phyloP scores from a whole-genome alignment of 441 rosid genomes.

The Hypseocharis bilobata region DNA sequence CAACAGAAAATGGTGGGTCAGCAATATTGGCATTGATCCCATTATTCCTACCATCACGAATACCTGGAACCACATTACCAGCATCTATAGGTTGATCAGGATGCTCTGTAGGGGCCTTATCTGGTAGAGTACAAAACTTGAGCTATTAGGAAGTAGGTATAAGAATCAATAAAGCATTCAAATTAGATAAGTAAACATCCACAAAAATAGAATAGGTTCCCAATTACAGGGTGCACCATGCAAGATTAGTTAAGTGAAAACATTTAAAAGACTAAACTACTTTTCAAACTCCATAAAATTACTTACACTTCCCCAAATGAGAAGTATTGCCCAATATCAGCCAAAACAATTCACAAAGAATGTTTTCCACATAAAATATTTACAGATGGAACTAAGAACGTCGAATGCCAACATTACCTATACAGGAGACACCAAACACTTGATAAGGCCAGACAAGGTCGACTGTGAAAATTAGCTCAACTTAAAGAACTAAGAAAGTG shows the following conservation, averaged over 20 bases:
- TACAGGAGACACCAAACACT: too few species aligned
- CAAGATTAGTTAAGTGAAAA: too few species aligned
- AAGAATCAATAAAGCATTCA: constrained; percentile 1
- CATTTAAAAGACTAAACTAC: background rate
- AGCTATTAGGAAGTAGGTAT: constrained; percentile 5
- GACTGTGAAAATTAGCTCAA: background rate
- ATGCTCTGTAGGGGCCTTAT: constrained; percentile 21
- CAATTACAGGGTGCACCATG: background rate
- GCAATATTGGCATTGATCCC: constrained; percentile 27
- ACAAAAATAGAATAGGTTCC: too few species aligned
- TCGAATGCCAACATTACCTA: background rate
- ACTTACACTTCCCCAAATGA: background rate
- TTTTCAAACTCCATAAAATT: background rate
- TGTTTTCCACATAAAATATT: background rate
- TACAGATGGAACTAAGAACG: background rate
- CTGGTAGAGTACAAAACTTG: constrained; percentile 17
- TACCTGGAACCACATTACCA: constrained; percentile 28
- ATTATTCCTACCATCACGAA: constrained; percentile 30
- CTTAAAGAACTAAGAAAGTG: background rate
- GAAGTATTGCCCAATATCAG: background rate
- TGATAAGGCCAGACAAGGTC: background rate
- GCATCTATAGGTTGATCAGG: constrained; percentile 22
- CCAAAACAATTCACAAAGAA: background rate
- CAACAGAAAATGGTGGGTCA: constrained; percentile 43
- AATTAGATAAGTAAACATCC: too few species aligned